Conservation (phyloP, 176 grass and related monocot species). For the Tillandsia leiboldiana region DNA sequence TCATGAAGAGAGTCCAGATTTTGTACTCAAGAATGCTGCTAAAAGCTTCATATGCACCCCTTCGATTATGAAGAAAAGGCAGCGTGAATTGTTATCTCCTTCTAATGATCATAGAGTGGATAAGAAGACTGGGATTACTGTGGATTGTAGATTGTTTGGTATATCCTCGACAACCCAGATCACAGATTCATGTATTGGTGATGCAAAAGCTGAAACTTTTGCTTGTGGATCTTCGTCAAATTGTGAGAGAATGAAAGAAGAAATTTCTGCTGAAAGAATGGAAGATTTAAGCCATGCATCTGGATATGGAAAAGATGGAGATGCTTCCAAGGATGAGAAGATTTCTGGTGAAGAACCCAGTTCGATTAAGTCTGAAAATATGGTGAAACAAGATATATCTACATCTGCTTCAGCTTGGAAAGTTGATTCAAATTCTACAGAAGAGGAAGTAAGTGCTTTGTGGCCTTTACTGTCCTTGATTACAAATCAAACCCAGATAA, state of each 20-base stretch:
- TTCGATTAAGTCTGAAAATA: no score
- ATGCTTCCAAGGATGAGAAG: no score
- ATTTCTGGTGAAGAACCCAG: no score
- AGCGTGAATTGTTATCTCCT: constrained; percentile 60
- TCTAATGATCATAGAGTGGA: constrained; percentile 16
- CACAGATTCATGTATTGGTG: neutral
- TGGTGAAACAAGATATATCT: no score
- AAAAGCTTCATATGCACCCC: constrained; percentile 66
- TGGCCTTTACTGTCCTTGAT: neutral
- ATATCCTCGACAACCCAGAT: no score
- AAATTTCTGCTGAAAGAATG: constrained; percentile 23
- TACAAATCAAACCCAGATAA: neutral
- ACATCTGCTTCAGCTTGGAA: no score
- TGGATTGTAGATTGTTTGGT: no score
- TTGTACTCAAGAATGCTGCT: constrained; percentile 54
- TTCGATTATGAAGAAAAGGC: constrained; percentile 90
- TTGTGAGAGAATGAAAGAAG: constrained; percentile 17
- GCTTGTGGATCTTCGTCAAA: neutral
- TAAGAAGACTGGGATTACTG: constrained; percentile 24
- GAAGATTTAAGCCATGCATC: constrained; percentile 13
- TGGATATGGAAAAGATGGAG: constrained; percentile 19
- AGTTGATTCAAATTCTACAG: neutral
- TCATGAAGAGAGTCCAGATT: constrained; percentile 47
- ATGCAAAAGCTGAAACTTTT: constrained; percentile 15
- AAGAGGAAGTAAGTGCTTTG: constrained; percentile 28